These are phyloP conservation scores for Ophiognomonia clavigignenti-juglandacearum DNA, from an alignment of 2,329 filamentous ascomycete species.

Conservation along the genomic window DNA sequence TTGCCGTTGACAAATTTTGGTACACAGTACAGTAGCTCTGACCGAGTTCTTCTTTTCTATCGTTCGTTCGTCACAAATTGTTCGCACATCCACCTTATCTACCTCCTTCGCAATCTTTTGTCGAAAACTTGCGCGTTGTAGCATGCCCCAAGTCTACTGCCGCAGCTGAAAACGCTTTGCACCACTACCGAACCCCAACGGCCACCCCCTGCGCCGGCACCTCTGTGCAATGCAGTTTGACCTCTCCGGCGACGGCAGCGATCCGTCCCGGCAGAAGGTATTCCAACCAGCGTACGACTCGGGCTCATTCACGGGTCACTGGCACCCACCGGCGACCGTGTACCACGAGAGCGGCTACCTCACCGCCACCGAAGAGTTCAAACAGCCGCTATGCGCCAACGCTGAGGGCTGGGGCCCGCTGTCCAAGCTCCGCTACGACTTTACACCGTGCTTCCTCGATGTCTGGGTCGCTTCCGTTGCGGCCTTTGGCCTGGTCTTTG, in stretches of 20 bases:
- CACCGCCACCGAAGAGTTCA: conserved; percentile 39
- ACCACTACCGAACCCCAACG: background rate
- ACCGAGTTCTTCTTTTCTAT: no score
- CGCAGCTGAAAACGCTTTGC: background rate
- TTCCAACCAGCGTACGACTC: conserved; percentile 39
- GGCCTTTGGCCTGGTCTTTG: conserved; percentile 72
- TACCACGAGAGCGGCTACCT: conserved; percentile 53
- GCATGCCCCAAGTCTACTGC: background rate
- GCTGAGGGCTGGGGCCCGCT: conserved; percentile 93
- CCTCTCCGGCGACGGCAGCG: conserved; percentile 8
- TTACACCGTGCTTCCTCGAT: conserved; percentile 96
- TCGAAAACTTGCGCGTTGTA: background rate
- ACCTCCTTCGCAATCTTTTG: no score
- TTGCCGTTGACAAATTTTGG: no score
- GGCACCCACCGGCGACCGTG: conserved; percentile 25
- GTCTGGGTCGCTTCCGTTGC: conserved; percentile 78
- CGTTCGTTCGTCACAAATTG: no score
- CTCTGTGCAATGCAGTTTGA: conserved; percentile 13
- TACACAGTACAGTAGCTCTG: no score
- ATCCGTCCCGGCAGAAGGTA: conserved; percentile 13
- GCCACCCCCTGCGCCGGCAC: background rate
- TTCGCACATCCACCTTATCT: no score
- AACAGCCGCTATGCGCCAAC: conserved; percentile 80
- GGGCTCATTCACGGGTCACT: conserved; percentile 58
- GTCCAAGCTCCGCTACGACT: conserved; percentile 82